A percentile compares a stretch with the other conserved stretches of the same genome.
Conservation (phyloP, 2,329 filamentous ascomycete genomes). For the Epichloe gansuensis region DNA sequence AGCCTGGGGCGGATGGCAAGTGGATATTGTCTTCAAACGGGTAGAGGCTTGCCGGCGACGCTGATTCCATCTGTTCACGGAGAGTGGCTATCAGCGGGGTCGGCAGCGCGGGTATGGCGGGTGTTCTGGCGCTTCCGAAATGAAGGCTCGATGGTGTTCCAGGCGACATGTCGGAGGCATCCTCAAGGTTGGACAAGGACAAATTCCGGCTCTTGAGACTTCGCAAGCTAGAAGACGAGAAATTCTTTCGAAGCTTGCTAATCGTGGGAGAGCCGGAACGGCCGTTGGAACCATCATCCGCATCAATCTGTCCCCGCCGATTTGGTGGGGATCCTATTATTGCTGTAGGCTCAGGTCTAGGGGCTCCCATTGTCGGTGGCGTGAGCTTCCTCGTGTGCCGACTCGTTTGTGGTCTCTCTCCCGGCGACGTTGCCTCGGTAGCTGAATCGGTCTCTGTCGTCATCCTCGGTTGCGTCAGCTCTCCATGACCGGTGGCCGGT, state of each 20-base stretch:
- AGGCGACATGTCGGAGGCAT: conserved; percentile 55
- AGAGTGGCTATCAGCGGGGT: conserved; percentile 56
- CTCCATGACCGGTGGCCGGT: conserved; percentile 6
- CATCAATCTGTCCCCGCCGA: conserved; percentile 20
- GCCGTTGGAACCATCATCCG: conserved; percentile 25
- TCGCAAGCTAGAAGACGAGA: conserved; percentile 57
- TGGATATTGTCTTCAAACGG: conserved; percentile 80
- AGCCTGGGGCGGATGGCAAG: conserved; percentile 49
- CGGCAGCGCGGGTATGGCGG: conserved; percentile 46
- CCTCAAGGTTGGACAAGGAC: conserved; percentile 50
- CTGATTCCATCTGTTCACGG: conserved; percentile 41
- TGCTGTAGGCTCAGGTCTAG: conserved; percentile 6
- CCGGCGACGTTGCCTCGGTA: conserved; percentile 4
- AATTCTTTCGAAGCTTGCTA: conserved; percentile 47
- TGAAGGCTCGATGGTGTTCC: conserved; percentile 61
- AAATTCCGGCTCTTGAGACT: conserved; percentile 65
- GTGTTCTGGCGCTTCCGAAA: conserved; percentile 43
- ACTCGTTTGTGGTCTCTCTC: conserved; percentile 5
- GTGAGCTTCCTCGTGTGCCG: conserved; percentile 1
- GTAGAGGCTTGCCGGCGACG: conserved; percentile 56
- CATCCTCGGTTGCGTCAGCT: not conserved
- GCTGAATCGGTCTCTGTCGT: conserved; percentile 7
- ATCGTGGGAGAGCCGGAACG: conserved; percentile 43
- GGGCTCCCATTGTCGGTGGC: conserved; percentile 4
- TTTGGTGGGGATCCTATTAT: conserved; percentile 19